These are phyloP conservation scores for Tilletia horrida DNA, from an alignment of 1,284 basidiomycete genomes.

Conservation along the genomic window DNA sequence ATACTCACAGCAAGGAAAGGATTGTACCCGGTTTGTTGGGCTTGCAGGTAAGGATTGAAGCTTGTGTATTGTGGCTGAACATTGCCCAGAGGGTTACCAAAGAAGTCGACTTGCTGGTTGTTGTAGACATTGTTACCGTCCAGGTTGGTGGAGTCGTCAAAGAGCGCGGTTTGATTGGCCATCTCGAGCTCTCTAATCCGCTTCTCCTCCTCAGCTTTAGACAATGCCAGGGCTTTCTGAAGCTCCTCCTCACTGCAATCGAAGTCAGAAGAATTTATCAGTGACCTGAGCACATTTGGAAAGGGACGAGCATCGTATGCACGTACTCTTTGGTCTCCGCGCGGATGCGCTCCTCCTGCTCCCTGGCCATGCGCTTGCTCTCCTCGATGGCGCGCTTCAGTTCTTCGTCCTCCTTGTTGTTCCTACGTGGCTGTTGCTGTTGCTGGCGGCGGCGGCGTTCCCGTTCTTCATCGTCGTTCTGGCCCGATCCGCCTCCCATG, in stretches of 20 bases:
- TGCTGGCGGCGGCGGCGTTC: conserved; percentile 73
- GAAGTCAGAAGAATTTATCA: background rate
- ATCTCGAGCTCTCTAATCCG: conserved; percentile 63
- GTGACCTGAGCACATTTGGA: background rate
- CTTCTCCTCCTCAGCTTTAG: conserved; percentile 70
- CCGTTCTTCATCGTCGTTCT: conserved; percentile 57
- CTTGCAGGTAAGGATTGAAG: conserved; percentile 61
- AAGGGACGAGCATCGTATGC: too few relatives aligned
- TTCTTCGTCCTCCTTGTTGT: conserved; percentile 60
- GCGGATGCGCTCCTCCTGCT: conserved; percentile 47
- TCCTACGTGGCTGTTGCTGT: conserved; percentile 40
- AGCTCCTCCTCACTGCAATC: conserved; percentile 68
- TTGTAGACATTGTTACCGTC: conserved; percentile 46
- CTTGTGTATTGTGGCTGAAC: conserved; percentile 60
- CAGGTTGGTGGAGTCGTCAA: conserved; percentile 65
- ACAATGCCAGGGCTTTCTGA: conserved; percentile 71
- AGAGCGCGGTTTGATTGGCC: conserved; percentile 71
- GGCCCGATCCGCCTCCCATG: conserved; percentile 65
- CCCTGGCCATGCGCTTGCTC: conserved; percentile 56
- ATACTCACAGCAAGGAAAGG: conserved; percentile 29
- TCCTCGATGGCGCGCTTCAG: conserved; percentile 58
- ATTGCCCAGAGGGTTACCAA: conserved; percentile 48
- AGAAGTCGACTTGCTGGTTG: conserved; percentile 46
- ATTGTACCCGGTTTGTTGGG: conserved; percentile 56
- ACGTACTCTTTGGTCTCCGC: conserved; percentile 40